Evolutionary conservation across 768 basidiomycete species (phyloP), one percentile per base, ranked within the genome.

Genomic region (Tulasnella sp.): DNA sequence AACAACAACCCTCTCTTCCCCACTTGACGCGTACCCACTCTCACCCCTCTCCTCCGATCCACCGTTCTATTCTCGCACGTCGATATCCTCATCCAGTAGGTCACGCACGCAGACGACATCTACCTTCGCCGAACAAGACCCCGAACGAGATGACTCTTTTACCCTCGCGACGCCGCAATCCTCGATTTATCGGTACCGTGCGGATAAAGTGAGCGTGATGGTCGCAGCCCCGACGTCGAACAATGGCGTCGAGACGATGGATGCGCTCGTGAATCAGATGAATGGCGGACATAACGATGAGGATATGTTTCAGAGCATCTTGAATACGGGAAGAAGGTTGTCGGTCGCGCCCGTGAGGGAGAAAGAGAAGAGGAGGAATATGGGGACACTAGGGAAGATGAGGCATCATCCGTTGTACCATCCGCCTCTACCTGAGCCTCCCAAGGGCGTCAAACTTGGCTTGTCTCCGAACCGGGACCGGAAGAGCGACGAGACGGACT

Each of bases 251-350:
- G 88, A 90, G 71, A 82, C 81, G 45, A 85, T 92, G 82, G 89
- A 92, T 68, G 89, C 89, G 11, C 70, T 92, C 54, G 89, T 92
- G 5, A 88, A 90, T 63, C 86, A 85, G 8, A 91, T 92, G 89
- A 92, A 91, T 66, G 84, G 84, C 25, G 64, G 38, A 11, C 19
- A 38, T 11, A 24, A 62, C 50, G 56, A 56, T 29, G 49, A 45
- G 22, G 49, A 42, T 44, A 60, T 38, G 42, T 41, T 55, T 48
- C 27, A 29, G 5, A 56, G 53, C 44, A 49, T 54, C n/a, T 53
- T 55, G 34, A 38, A 38, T 38, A 38, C 34, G 11, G 49, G 49
- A 7, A 51, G 55, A n/a, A 54, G 49, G 9, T 38, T 29, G 22
- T 68, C 69, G 27, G 74, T 70, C 34, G 78, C 76, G 45, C 34